Base-by-base conservation (phyloP, 2,329 filamentous ascomycete genomes). In the Penicillium hordei region DNA sequence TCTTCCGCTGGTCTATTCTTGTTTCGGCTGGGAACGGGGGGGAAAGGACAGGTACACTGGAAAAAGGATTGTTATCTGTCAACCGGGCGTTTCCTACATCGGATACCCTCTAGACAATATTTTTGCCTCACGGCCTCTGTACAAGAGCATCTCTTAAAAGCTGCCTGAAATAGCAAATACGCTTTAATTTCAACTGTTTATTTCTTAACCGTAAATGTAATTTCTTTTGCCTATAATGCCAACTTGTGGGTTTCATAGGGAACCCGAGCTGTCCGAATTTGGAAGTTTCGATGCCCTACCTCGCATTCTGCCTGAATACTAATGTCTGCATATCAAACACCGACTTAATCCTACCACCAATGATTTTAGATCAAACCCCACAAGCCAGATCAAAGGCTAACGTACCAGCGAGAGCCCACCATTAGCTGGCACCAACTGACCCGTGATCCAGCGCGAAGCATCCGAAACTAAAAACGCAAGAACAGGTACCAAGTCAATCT, bases 161-260 rank as follows among this genome's bases (percentile, higher is more conserved):
- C 56, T 63, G 55, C 55, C 44, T 60, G 29, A 27, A 64, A 63
- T 65, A 58, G 62, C 62, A 64, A 63, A 64, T 44, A 58, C 43
- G 49, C 48, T 63, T 53, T 52, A 42, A 36, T 57, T 27, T 15
- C 15, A 27, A 33, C 19, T 4, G 5, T 38, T 21, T 25, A 6
- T 17, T 3, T 7, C 12, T 4, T 13, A 10, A 46, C 25, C 15
- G 45, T 36, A 36, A 36, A 1, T 12, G 45, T 34, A 23, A 21
- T 4, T 15, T 8, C 13, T 9, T 31, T 8, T 9, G 8, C 19
- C 36, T 43, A 2, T 8, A 13, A 21, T 34, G 5, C 4, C 3
- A 13, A 23, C 1, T 2, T 13, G 13, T 48, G 12, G n/a, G 12
- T 19, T 21, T 46, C 13, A 2, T 5, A 13, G 12, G 1, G 29